Conservation (phyloP, 768 basidiomycete genomes). For the Lactarius sanguifluus region DNA sequence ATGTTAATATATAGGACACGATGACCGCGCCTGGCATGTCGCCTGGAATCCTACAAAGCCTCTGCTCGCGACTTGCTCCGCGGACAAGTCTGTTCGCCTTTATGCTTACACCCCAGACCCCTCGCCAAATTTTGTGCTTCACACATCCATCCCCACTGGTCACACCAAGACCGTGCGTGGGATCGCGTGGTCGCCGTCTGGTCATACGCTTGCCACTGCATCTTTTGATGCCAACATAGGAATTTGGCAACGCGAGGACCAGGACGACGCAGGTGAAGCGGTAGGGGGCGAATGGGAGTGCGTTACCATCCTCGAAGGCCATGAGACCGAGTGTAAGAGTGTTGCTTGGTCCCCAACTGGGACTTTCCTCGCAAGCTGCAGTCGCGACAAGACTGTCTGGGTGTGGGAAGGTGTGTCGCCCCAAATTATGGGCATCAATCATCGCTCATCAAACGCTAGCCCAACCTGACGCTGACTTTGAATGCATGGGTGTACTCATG, state of each 20-base stretch:
- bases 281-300: constrained; percentile 76
- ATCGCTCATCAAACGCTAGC: constrained; percentile 46
- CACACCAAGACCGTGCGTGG: constrained; percentile 87
- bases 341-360: constrained; percentile 40
- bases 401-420: constrained; percentile 85
- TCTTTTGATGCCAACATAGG: constrained; percentile 93
- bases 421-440: neutral
- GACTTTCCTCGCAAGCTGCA: constrained; percentile 87
- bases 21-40: constrained; percentile 83
- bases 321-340: constrained; percentile 92
- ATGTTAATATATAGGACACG: constrained; percentile 52
- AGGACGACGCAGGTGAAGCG: constrained; percentile 39
- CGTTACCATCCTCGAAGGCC: constrained; percentile 82
- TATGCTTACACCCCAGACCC: constrained; percentile 57
- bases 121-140: constrained; percentile 47
- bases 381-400: constrained; percentile 98
- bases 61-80: constrained; percentile 88
- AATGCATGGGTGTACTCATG: constrained; percentile 94
- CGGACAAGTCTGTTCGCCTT: constrained; percentile 88
- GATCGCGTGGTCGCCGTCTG: constrained; percentile 87
- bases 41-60: constrained; percentile 86
- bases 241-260: constrained; percentile 77
- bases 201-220: constrained; percentile 81
- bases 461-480: constrained; percentile 89
- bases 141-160: constrained; percentile 73